Evolutionary conservation across 768 basidiomycete genomes (phyloP), one percentile per base, ranked within the genome.

Genomic region (Calocybe gangraenosa): DNA sequence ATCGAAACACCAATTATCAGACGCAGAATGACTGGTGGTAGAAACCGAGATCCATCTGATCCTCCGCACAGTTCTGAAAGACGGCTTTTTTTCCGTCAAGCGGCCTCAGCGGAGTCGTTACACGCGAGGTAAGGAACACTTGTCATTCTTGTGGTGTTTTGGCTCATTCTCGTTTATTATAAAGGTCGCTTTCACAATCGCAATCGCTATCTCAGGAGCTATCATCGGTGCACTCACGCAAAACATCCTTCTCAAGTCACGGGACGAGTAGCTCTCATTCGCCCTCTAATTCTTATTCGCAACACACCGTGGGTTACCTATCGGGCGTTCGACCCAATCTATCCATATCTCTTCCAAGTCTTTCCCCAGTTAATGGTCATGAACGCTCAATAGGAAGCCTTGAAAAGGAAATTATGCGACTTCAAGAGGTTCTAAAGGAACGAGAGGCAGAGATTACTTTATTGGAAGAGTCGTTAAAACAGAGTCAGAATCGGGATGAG

Each of bases 141-240:
- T 28, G 11, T 28, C 21, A 2, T 61, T 59, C 42, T 44, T 30
- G 20, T 14, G 35, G 35, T 47, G 23, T 28, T 44, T 47, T 31
- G n/a, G 44, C 39, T 35, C 18, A 42, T 28, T 48, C 55, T 32
- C 41, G 44, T 42, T 43, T 48, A 46, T 51, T 45, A 42, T 35
- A 55, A n/a, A 90, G 88, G 79, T 92, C 91, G 81, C 81, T 84
- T 54, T 91, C 88, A 71, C 89, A 89, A 68, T 93, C 92, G 65
- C 81, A 84, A 74, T 95, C 93, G 76, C 83, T 95, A 57, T 94
- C 93, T 73, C 93, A 97, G 92, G 92, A 91, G 78, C 79, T 92
- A 54, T 92, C 84, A 56, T 92, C 84, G 73, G 87, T 70, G 69
- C 85, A 84, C 60, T 88, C 82, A 71, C 87, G 87, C 78, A 86